Evolutionary conservation across 768 basidiomycete genomes (phyloP).

Genomic region (Phanerochaete sordida): DNA sequence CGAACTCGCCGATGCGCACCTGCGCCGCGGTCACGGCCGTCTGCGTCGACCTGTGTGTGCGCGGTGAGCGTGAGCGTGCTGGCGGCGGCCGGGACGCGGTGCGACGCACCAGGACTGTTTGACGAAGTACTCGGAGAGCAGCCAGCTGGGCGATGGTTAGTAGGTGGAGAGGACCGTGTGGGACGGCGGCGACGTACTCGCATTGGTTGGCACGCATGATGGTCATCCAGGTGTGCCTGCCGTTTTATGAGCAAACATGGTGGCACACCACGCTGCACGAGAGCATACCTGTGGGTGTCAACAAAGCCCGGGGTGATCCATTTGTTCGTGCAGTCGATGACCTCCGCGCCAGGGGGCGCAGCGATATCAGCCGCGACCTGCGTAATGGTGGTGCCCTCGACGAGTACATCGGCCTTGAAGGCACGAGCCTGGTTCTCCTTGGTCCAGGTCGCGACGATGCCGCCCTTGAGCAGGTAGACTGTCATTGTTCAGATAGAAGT

Average conservation of each 20-base stretch:
- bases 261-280: neutral
- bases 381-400: conserved; percentile 23
- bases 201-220: conserved; percentile 21
- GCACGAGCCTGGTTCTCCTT: conserved; percentile 14
- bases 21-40: conserved; percentile 23
- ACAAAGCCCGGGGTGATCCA: conserved; percentile 30
- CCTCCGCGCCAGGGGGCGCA: conserved; percentile 15
- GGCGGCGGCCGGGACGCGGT: neutral
- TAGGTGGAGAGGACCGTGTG: neutral
- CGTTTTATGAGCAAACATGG: neutral
- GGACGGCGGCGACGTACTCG: conserved; percentile 18
- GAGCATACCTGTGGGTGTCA: conserved; percentile 28
- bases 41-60: conserved; percentile 18
- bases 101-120: conserved; percentile 24
- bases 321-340: conserved; percentile 25
- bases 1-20: conserved; percentile 24
- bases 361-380: conserved; percentile 21
- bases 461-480: conserved; percentile 23
- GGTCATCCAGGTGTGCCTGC: conserved; percentile 27
- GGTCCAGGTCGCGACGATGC: conserved; percentile 23
- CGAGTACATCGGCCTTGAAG: conserved; percentile 25
- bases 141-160: conserved; percentile 14
- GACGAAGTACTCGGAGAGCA: conserved; percentile 26
- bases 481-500: too few species aligned
- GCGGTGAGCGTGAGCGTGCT: neutral